These are phyloP conservation scores for Leucocoprinus sp. DNA, from an alignment of 768 basidiomycete species.

Conservation along the genomic window DNA sequence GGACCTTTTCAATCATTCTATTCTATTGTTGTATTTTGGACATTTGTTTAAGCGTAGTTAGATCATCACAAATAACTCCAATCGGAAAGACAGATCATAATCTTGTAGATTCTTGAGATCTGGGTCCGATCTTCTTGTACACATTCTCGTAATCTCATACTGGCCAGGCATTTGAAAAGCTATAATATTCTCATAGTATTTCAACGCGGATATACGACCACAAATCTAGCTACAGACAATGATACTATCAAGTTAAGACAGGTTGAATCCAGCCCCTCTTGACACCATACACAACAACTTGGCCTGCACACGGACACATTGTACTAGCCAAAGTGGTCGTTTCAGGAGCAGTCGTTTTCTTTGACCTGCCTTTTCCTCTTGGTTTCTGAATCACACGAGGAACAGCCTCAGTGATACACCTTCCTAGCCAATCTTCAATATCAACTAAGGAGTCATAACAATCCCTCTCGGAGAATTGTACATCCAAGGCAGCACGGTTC, in stretches of 20 bases:
- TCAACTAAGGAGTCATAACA: conserved; percentile 66
- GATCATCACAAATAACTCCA: too few species aligned
- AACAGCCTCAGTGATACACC: conserved; percentile 31
- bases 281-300: conserved; percentile 53
- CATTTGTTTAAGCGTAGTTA: too few species aligned
- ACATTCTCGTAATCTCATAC: too few species aligned
- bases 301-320: conserved; percentile 51
- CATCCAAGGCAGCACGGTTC: conserved; percentile 18
- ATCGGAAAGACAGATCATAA: too few species aligned
- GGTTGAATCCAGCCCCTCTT: conserved; percentile 54
- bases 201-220: not conserved
- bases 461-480: conserved; percentile 48
- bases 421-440: conserved; percentile 50
- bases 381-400: conserved; percentile 19
- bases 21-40: not conserved
- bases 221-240: not conserved
- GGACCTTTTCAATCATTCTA: not conserved
- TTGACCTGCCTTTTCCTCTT: conserved; percentile 26
- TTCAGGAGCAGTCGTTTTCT: conserved; percentile 20
- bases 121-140: too few species aligned
- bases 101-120: too few species aligned
- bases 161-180: too few species aligned
- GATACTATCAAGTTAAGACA: conserved; percentile 8
- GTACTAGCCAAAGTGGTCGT: conserved; percentile 16
- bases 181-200: too few species aligned